Base-by-base conservation (phyloP, 768 basidiomycete genomes). In the Sarcomyxa edulis region DNA sequence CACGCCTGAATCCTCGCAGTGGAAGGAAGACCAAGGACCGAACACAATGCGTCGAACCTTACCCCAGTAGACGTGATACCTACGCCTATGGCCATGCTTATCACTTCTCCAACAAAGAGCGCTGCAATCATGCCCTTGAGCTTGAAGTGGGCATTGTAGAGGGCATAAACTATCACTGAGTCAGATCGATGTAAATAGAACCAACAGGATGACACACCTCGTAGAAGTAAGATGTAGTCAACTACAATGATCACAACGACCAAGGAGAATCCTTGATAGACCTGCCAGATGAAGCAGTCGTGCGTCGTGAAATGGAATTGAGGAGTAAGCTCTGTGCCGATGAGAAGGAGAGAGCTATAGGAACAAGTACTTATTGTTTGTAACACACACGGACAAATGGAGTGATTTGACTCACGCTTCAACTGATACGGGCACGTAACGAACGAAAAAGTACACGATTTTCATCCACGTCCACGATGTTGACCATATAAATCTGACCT, bases 201-300 rank as follows among this genome's bases (percentile, higher is more conserved):
- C 10, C 15, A 18, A 18, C 9, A 24, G n/a, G 11, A 9, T 15
- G n/a, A 43, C 49, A 34, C 37, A 66, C 68, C 55, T 50, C 69
- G 55, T 21, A 69, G 44, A 34, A 69, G 64, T 10, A 71, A 53
- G 25, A 71, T 55, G 11, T 56, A 57, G 44, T 71, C 67, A 8
- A 66, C 62, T 8, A 47, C 49, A 3, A 44, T 43, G 12, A 65
- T 50, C 19, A 68, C 48, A 2, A 46, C 30, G 6, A 56, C 41
- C 10, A 59, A 50, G 7, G 59, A 59, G 6, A 59, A 52, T 12
- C 57, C 66, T 51, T 68, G 66, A 37, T 61, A 68, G n/a, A 66
- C 51, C 44, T 67, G 58, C 67, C 66, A 71, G 37, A 67, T 61
- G 48, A 58, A 71, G 46, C 68, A 71, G 27, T 58, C 65, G 39